Evolutionary conservation across 805 yeast genomes (phyloP), one percentile per base, ranked within the genome.

Genomic region (Blastobotrys peoriensis): DNA sequence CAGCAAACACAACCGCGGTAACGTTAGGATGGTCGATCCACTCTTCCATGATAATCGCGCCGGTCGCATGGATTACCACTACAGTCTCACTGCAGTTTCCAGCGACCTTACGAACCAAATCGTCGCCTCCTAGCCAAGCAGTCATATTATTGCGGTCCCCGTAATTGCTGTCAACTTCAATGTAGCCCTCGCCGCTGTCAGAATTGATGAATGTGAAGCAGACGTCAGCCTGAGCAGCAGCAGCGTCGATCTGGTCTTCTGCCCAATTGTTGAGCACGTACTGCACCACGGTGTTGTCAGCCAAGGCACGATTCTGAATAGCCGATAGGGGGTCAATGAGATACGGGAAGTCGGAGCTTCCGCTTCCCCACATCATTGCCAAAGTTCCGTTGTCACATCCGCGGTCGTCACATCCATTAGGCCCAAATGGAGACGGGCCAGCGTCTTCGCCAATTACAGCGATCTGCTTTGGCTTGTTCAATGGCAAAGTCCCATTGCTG

Each of bases 301-400:
- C 68, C 27, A 67, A 59, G 2, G 81, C 81, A 45, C 67, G 66
- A 25, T 62, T 60, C 3, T 72, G 64, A 30, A 79, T 71, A 1
- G 78, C 81, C 55, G 77, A 81, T 46, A 68, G 68, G 0, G 84
- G 83, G 0, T 82, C 71, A 13, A 75, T 66, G 3, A 77, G 74
- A 55, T 65, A 75, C 2, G 81, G 79, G 37, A 75, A 71, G 50
- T 69, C 71, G 13, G 72, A 80, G 8, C 79, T 67, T 0, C 82
- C 78, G 3, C 84, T 78, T 0, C 85, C 86, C 80, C 84, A 76
- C 10, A 83, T 84, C 22, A 73, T 67, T 27, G 76, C 73, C 36
- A 79, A 55, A 1, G 76, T 70, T 2, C 85, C 85, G 46, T 73
- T 69, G 9, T 66, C 66, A 48, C 77, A 70, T 38, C 67, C 68